Evolutionary conservation across 148 eudicot species (phyloP), one percentile per base, ranked within the genome.

Genomic region (Nepenthes gracilis): DNA sequence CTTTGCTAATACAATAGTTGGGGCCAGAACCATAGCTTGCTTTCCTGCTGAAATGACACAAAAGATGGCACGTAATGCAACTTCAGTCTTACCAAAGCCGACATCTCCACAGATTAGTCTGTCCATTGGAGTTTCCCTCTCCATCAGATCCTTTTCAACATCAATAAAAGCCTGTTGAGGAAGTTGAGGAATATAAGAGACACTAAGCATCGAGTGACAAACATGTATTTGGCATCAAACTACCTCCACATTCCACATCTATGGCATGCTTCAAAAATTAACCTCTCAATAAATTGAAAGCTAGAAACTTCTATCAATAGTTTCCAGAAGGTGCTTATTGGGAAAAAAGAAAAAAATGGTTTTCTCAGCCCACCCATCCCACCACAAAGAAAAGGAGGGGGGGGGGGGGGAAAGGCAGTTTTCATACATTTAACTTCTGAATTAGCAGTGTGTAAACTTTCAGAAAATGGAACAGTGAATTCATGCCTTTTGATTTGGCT

Each of bases 71-170:
- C 96, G 97, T 54, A 88, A 71, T 62, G 97, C 97, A 75, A 92
- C 97, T 77, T 92, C 97, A 59, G 97, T 92, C 80, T 92, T 92
- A 60, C 97, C 97, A 78, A 92, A 92, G 50, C 97, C 97, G 58
- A 88, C 97, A 78, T 92, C 97, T 66, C 97, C 97, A 73, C 97
- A 92, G 59, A 92, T 92, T 68, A 92, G 68, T 75, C 97, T 73
- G 72, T 92, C 97, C 97, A 92, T 92, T 51, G 97, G 97, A 74
- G 95, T 85, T 70, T 85, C 86, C 73, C 90, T 88, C 76, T 88
- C 90, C 38, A 88, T 92, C 71, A 92, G 79, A 78, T 92, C 97
- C 77, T 77, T 88, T 63, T 92, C 90, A 74, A 92, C 96, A 75
- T 92, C 97, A 72, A 80, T 75, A 69, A 92, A 85, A 64, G 97